A percentile compares a stretch with the other conserved stretches of the same genome.
These are phyloP conservation scores for Colletotrichum lentis DNA, from an alignment of 2,329 filamentous ascomycete species.

Conservation along the genomic window DNA sequence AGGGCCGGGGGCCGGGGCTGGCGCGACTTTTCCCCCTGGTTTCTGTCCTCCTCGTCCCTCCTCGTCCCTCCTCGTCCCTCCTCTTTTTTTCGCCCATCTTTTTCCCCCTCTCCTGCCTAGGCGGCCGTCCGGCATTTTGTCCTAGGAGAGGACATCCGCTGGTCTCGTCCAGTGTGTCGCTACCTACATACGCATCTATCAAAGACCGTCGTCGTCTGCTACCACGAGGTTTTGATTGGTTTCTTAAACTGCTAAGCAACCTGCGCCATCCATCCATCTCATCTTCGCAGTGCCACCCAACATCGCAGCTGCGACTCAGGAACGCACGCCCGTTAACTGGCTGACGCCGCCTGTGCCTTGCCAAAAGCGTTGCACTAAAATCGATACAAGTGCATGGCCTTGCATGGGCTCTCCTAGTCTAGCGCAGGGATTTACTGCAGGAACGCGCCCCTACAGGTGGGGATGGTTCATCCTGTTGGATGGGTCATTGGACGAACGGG, in stretches of 20 bases:
- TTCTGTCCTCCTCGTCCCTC: constrained; percentile 1
- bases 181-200: neutral
- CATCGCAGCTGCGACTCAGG: constrained; percentile 19
- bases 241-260: neutral
- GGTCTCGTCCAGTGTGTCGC: neutral
- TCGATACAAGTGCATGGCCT: constrained; percentile 25
- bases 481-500: constrained; percentile 16
- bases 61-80: neutral
- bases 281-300: constrained; percentile 1
- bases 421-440: constrained; percentile 36
- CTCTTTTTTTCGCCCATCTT: neutral
- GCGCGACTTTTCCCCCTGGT: constrained; percentile 34
- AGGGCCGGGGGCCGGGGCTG: constrained; percentile 8
- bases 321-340: constrained; percentile 32
- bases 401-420: constrained; percentile 30
- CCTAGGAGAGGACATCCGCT: neutral
- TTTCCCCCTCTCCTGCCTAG: neutral
- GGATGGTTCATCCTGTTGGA: constrained; percentile 21
- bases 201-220: neutral
- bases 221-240: neutral
- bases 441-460: constrained; percentile 38
- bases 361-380: constrained; percentile 34
- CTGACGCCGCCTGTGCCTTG: constrained; percentile 22
- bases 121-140: neutral
- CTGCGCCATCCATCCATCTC: neutral